Conservation (phyloP, 2,329 filamentous ascomycete species). For the Calonectria leucothoes region DNA sequence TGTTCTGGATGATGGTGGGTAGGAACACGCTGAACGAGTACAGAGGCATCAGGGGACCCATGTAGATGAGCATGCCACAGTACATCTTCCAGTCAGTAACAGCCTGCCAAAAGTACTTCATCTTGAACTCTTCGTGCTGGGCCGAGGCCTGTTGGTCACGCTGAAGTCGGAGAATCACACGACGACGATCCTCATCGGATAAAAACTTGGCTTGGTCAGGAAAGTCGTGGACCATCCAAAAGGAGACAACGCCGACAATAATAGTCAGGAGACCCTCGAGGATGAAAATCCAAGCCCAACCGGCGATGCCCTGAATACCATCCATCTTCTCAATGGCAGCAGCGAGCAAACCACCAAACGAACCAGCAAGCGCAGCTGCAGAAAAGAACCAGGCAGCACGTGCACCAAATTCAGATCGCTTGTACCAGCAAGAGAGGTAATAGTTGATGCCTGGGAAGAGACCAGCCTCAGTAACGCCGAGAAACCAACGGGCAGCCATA, state of each 20-base stretch:
- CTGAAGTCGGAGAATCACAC: constrained; percentile 78
- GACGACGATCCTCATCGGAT: constrained; percentile 73
- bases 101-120: constrained; percentile 77
- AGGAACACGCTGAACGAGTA: constrained; percentile 84
- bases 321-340: constrained; percentile 78
- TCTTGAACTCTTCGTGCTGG: constrained; percentile 79
- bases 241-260: constrained; percentile 73
- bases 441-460: constrained; percentile 83
- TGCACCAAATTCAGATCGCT: constrained; percentile 81
- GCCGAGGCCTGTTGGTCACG: constrained; percentile 80
- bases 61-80: constrained; percentile 79
- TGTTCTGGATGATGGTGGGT: constrained; percentile 77
- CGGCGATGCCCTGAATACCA: constrained; percentile 66
- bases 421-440: constrained; percentile 88
- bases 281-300: constrained; percentile 77
- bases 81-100: constrained; percentile 89
- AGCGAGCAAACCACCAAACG: constrained; percentile 79
- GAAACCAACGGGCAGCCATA: constrained; percentile 76
- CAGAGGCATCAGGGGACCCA: constrained; percentile 78
- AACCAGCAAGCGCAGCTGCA: constrained; percentile 82
- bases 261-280: constrained; percentile 78
- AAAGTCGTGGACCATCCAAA: constrained; percentile 87
- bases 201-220: constrained; percentile 82
- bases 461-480: constrained; percentile 80
- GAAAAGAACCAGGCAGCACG: constrained; percentile 87